Evolutionary conservation across 371 early-diverging fungal species (phyloP).

Genomic region (Syncephalastrum racemosum): DNA sequence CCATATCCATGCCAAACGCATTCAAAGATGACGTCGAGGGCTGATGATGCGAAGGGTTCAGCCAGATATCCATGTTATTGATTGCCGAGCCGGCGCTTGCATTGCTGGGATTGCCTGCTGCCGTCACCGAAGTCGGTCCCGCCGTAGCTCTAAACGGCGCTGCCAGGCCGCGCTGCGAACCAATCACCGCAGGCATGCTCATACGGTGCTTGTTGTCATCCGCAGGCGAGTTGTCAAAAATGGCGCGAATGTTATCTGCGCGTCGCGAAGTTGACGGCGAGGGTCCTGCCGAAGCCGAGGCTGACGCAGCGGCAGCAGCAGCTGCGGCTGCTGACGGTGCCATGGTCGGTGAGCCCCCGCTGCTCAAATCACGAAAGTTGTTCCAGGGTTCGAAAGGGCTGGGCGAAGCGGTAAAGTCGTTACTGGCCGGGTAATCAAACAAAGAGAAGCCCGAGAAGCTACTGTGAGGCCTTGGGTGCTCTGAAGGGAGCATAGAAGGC

Average conservation of each 20-base stretch:
- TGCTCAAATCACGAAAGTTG: not conserved
- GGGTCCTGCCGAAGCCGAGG: not conserved
- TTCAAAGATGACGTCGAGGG: no score
- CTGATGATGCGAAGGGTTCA: not conserved
- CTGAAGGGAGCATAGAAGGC: slow-evolving; percentile 14
- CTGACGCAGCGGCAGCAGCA: slow-evolving; percentile 2
- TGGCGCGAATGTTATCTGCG: slow-evolving; percentile 41
- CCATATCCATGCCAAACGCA: slow-evolving; percentile 10
- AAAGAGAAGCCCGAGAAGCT: slow-evolving; percentile 17
- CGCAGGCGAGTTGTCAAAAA: slow-evolving; percentile 34
- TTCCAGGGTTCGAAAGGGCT: not conserved
- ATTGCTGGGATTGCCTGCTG: slow-evolving; percentile 3
- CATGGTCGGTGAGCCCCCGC: slow-evolving; percentile 9
- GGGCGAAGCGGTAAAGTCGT: not conserved
- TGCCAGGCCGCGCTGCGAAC: slow-evolving; percentile 13
- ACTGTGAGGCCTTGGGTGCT: slow-evolving; percentile 9
- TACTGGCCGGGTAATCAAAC: slow-evolving; percentile 20
- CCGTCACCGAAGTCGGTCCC: slow-evolving; percentile 8
- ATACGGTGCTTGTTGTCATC: slow-evolving; percentile 15
- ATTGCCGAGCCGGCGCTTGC: no score
- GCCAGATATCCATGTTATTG: slow-evolving; percentile 11
- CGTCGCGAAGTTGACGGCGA: slow-evolving; percentile 16
- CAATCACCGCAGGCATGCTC: slow-evolving; percentile 12
- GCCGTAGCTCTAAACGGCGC: slow-evolving; percentile 10
- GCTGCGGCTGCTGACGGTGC: not conserved